Base-by-base conservation (phyloP, 2,329 filamentous ascomycete species). In the Nannizziopsis arthrosporioides region DNA sequence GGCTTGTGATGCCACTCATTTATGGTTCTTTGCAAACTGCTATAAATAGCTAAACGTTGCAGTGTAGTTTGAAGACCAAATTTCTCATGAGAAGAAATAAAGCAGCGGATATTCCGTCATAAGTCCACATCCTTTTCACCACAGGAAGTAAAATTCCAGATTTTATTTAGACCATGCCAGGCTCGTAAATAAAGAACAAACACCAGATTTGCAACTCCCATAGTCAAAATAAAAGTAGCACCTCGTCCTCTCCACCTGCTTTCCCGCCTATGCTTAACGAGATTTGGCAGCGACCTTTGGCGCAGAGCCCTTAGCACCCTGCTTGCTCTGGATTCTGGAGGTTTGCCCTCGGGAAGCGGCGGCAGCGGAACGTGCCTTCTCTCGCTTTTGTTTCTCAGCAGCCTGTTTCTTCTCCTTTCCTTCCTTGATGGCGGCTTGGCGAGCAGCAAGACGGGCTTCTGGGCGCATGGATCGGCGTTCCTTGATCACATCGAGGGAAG, bases 401-500 rank as follows among this genome's bases (percentile, higher is more conserved):
- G 81, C 88, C 59, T 82, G 76, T 80, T 93, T 94, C 88, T 96
- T 95, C 73, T 94, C 89, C 85, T 98, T 98, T 76, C 82, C 85
- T 70, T 93, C 88, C 80, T 90, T 90, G 77, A 96, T 89, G 71
- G 92, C 90, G 63, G 82, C 77, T 61, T 78, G 76, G 68, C 92
- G 90, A 68, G 88, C 89, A 65, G 92, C 92, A 64, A 81, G 78
- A 71, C 92, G 89, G 69, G 88, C 90, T 78, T 96, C 92, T 63
- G 92, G 92, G 72, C 92, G 87, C 80, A 87, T 82, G 64, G 80
- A 73, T 68, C 92, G 89, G 77, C 87, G 87, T 83, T 98, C 92
- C 84, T 95, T 96, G 82, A 98, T 96, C 68, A 96, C 88, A 71
- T 98, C 92, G 73, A 98, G 89, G 57, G 92, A 95, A 62, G 92